Base-by-base conservation (phyloP, 1,139 yeast genomes). In the Protomyces gravidus region DNA sequence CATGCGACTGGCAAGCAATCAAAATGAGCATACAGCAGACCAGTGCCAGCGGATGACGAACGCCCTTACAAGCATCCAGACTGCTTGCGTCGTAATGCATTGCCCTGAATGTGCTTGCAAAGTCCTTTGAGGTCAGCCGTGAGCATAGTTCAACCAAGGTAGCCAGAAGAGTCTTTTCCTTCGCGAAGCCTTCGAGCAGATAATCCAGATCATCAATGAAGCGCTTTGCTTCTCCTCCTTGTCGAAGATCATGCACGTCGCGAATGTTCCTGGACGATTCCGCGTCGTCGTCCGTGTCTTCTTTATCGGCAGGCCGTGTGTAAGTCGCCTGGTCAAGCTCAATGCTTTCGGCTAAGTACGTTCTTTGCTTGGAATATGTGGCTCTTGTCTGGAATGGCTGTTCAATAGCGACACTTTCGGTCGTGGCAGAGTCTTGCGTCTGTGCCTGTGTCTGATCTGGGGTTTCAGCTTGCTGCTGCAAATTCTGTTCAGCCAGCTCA, bases 171-270 rank as follows among this genome's bases (percentile, higher is more conserved):
- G 51, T 53, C 28, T 46, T 25, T 7, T 19, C 47, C 27, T 50
- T 5, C 13, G 65, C 58, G 5, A 75, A 64, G 0, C 77, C 76
- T n/a, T 74, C 78, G 26, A 75, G 59, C 15, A 74, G 63, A 55
- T 73, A 74, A 52, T 68, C 72, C 50, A 73, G 64, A 27, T 75
- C 77, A 52, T 73, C 74, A 1, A 64, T 55, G 42, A 68, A 69
- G 45, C 72, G 70, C 1, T 73, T 67, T 55, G 68, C 70, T n/a
- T 67, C 68, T 1, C 78, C 78, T 48, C 72, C 71, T 17, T 72
- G 73, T n/a, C 75, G 67, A n/a, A 75, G 66, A 25, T 73, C 74
- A 21, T 71, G 69, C 33, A 68, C 64, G 21, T 67, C 67, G 45
- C 65, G 65, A 28, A 67, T 49, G 28, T 19, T 25, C 9, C 28